A percentile compares a stretch with the other conserved stretches of the same genome.
Conservation (phyloP, 768 basidiomycete genomes). For the Terana coerulea region DNA sequence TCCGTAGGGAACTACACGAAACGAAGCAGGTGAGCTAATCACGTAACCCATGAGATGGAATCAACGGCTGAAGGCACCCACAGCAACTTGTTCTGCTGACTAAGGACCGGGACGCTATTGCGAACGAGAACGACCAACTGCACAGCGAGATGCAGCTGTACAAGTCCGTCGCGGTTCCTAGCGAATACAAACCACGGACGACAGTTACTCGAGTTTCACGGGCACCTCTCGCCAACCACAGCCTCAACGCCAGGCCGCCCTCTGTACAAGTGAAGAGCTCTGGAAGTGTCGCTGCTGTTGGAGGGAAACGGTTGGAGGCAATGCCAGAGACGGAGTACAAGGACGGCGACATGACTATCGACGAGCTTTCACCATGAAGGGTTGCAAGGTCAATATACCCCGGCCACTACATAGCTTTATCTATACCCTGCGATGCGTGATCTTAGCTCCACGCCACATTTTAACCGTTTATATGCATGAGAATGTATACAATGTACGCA, state of each 20-base stretch:
- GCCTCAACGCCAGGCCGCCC: slow-evolving; percentile 10
- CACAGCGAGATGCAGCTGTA: slow-evolving; percentile 31
- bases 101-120: slow-evolving; percentile 29
- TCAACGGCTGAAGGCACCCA: background rate
- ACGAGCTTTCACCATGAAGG: too few species aligned
- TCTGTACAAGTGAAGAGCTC: background rate
- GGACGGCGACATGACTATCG: slow-evolving; percentile 28
- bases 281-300: slow-evolving; percentile 1
- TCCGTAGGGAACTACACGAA: slow-evolving; percentile 76
- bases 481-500: too few species aligned
- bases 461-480: too few species aligned
- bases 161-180: slow-evolving; percentile 29
- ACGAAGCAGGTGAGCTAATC: slow-evolving; percentile 66
- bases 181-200: slow-evolving; percentile 29
- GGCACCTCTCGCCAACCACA: slow-evolving; percentile 22
- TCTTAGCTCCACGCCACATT: too few species aligned
- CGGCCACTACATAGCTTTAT: too few species aligned
- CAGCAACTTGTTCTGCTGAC: slow-evolving; percentile 28
- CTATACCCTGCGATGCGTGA: too few species aligned
- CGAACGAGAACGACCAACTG: slow-evolving; percentile 28
- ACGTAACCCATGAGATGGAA: background rate
- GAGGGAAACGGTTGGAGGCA: slow-evolving; percentile 13
- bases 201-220: slow-evolving; percentile 30
- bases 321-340: slow-evolving; percentile 13
- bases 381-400: too few species aligned